Percentiles rank a stretch among this genome's conserved stretches.
Conservation (phyloP, 2,329 filamentous ascomycete genomes). For the Beauveria rudraprayagi region DNA sequence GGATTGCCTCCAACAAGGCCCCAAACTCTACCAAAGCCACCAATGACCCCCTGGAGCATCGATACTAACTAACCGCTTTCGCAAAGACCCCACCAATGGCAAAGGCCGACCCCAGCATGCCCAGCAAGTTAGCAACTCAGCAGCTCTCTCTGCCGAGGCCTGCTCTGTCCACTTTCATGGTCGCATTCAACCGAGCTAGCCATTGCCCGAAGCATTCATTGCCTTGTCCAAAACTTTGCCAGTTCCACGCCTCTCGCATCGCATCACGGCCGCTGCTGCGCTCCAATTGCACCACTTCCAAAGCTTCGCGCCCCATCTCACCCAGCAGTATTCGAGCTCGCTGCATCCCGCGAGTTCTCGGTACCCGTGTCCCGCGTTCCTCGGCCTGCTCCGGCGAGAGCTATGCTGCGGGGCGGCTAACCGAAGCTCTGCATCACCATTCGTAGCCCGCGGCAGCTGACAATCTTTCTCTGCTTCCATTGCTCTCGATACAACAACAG, state of each 20-base stretch:
- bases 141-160: constrained; percentile 4
- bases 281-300: background rate
- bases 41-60: background rate
- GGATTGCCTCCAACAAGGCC: background rate
- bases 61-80: background rate
- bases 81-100: background rate
- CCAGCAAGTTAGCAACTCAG: background rate
- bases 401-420: constrained; percentile 11
- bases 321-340: background rate
- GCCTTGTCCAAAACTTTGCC: background rate
- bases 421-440: constrained; percentile 7
- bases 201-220: background rate
- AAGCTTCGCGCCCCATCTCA: background rate
- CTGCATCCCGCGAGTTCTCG: background rate
- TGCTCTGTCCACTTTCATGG: background rate
- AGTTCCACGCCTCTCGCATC: background rate
- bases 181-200: constrained; percentile 10
- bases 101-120: constrained; percentile 1
- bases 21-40: background rate
- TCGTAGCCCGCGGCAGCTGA: background rate
- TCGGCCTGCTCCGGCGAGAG: constrained; percentile 10
- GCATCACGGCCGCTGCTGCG: background rate
- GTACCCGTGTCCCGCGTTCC: background rate
- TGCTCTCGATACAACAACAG: background rate
- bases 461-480: background rate